Percentiles rank a stretch among this genome's conserved stretches.
phyloP scores from a whole-genome alignment of 1,139 yeast species.

The Candida anutae region DNA sequence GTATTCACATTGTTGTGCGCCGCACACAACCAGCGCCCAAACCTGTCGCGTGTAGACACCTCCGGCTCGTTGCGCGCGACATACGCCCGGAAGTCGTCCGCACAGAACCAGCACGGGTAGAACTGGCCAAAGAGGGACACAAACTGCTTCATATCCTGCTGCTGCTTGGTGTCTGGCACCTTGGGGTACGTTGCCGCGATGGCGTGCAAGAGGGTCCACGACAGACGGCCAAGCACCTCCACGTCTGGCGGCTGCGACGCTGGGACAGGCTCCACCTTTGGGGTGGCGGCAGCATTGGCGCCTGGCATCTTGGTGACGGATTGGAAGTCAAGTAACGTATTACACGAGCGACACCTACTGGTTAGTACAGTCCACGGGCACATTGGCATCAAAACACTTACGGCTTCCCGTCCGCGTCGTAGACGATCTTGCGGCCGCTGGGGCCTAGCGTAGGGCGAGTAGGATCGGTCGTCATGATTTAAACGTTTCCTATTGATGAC shows the following conservation, averaged over 20 bases:
- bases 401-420: slow-evolving; percentile 90
- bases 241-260: slow-evolving; percentile 76
- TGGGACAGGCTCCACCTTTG: slow-evolving; percentile 1
- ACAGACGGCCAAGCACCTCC: slow-evolving; percentile 67
- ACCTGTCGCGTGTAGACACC: slow-evolving; percentile 64
- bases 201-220: slow-evolving; percentile 91
- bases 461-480: too few relatives aligned
- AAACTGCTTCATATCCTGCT: slow-evolving; percentile 65
- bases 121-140: slow-evolving; percentile 64
- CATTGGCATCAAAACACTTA: slow-evolving; percentile 28
- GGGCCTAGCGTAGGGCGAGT: slow-evolving; percentile 43
- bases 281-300: slow-evolving; percentile 1
- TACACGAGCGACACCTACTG: slow-evolving; percentile 73
- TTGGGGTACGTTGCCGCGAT: slow-evolving; percentile 88
- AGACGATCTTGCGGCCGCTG: slow-evolving; percentile 62
- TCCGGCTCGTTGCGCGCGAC: slow-evolving; percentile 54
- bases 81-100: slow-evolving; percentile 70
- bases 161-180: slow-evolving; percentile 51
- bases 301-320: slow-evolving; percentile 25
- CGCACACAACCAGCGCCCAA: slow-evolving; percentile 88
- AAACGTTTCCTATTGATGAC: too few relatives aligned
- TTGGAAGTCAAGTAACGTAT: slow-evolving; percentile 68
- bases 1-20: slow-evolving; percentile 89
- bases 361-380: slow-evolving; percentile 11
- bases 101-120: slow-evolving; percentile 95